Evolutionary conservation across 352 stramenopile species (phyloP).

Genomic region (Phytophthora ramorum): DNA sequence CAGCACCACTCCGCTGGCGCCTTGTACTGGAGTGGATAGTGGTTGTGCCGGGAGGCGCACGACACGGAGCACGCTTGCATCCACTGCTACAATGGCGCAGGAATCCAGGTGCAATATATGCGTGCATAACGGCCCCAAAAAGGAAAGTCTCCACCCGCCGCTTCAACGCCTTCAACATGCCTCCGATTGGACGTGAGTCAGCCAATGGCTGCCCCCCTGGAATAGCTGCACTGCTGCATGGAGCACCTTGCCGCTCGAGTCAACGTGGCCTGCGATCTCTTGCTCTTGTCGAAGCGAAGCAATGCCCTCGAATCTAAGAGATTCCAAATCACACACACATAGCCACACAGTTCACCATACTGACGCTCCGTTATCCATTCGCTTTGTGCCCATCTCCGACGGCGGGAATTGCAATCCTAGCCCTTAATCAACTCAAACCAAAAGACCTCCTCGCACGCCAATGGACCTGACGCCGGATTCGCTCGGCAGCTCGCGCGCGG

Average conservation of each 20-base stretch:
- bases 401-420: conserved; percentile 3
- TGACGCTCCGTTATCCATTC: background rate
- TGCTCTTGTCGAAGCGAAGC: too few relatives aligned
- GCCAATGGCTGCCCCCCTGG: too few relatives aligned
- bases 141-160: background rate
- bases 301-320: background rate
- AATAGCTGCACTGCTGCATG: background rate
- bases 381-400: background rate
- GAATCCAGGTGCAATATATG: background rate
- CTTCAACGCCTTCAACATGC: conserved; percentile 1
- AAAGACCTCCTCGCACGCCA: conserved; percentile 1
- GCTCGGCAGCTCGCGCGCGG: conserved; percentile 1
- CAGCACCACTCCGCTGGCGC: background rate
- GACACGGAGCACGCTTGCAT: background rate
- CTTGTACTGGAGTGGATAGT: background rate
- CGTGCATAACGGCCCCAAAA: background rate
- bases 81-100: background rate
- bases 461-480: conserved; percentile 34
- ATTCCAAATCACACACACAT: conserved; percentile 6
- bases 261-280: too few relatives aligned
- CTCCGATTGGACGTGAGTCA: background rate
- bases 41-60: background rate
- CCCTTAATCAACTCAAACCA: background rate
- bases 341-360: background rate
- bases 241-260: too few relatives aligned